These are phyloP conservation scores for Sporothrix sp. DNA, from an alignment of 2,329 filamentous ascomycete genomes.

Conservation along the genomic window DNA sequence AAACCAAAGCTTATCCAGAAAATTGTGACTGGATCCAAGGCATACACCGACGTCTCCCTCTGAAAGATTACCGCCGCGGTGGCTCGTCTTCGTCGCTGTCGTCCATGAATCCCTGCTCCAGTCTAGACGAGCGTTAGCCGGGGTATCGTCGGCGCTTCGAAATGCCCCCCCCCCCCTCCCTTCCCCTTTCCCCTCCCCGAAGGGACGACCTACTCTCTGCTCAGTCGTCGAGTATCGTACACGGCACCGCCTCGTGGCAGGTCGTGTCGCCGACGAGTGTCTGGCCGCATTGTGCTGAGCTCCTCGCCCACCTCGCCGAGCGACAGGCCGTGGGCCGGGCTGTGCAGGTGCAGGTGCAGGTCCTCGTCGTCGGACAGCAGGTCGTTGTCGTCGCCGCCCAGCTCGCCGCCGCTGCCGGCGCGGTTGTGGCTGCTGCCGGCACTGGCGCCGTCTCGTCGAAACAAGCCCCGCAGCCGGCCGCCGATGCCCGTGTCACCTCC, in stretches of 20 bases:
- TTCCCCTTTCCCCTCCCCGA: no score
- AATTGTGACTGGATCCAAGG: no score
- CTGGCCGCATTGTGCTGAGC: constrained; percentile 44
- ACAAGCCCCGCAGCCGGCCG: constrained; percentile 7
- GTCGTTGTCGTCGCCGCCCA: constrained; percentile 31
- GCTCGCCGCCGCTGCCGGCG: constrained; percentile 10
- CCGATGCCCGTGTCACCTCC: constrained; percentile 22
- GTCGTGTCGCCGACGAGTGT: constrained; percentile 30
- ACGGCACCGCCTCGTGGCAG: constrained; percentile 22
- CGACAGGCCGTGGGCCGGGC: not conserved
- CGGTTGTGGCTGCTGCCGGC: not conserved
- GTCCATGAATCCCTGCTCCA: constrained; percentile 37
- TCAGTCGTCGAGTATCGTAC: constrained; percentile 53
- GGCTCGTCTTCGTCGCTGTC: constrained; percentile 34
- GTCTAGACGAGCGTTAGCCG: constrained; percentile 18
- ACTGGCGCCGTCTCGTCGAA: constrained; percentile 11
- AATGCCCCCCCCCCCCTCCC: no score
- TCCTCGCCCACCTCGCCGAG: constrained; percentile 58
- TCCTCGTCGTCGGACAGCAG: constrained; percentile 31
- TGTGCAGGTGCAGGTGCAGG: not conserved
- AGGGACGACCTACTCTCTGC: constrained; percentile 53
- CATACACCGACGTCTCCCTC: no score
- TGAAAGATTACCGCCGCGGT: not conserved
- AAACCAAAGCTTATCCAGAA: no score
- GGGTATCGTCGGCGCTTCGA: no score